Conservation (phyloP, 257 asterid species). For the Solanum appendiculatum region DNA sequence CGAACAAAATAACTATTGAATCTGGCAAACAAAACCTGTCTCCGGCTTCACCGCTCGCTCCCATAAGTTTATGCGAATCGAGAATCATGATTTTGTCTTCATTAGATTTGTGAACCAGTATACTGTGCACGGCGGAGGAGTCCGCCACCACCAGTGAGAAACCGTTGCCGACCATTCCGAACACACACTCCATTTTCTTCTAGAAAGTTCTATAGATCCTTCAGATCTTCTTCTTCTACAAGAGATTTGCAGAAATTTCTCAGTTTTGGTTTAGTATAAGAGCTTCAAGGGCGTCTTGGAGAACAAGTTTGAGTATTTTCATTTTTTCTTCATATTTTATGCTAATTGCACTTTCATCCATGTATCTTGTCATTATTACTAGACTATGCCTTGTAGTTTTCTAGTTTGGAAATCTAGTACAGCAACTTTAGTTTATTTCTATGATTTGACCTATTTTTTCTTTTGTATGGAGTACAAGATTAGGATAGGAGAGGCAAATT, state of each 20-base stretch:
- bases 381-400: neutral
- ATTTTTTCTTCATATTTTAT: neutral
- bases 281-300: conserved; percentile 43
- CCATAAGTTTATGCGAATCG: conserved; percentile 94
- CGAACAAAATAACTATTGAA: neutral
- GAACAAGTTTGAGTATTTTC: conserved; percentile 24
- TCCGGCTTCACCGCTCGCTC: conserved; percentile 96
- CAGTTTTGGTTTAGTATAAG: neutral
- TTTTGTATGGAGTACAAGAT: too few species aligned
- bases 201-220: neutral
- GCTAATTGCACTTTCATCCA: neutral
- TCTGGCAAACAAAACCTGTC: conserved; percentile 44
- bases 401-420: neutral
- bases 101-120: conserved; percentile 86
- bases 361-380: neutral
- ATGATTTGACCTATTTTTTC: neutral
- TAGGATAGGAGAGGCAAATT: too few species aligned
- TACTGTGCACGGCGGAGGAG: conserved; percentile 92
- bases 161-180: conserved; percentile 80
- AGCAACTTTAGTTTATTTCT: neutral
- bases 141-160: conserved; percentile 90
- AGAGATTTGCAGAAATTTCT: neutral
- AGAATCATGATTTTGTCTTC: conserved; percentile 93
- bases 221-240: conserved; percentile 5
- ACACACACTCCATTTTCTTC: conserved; percentile 76